Evolutionary conservation across 768 basidiomycete genomes (phyloP), one percentile per base, ranked within the genome.

Genomic region (Mycena albidolilacea): DNA sequence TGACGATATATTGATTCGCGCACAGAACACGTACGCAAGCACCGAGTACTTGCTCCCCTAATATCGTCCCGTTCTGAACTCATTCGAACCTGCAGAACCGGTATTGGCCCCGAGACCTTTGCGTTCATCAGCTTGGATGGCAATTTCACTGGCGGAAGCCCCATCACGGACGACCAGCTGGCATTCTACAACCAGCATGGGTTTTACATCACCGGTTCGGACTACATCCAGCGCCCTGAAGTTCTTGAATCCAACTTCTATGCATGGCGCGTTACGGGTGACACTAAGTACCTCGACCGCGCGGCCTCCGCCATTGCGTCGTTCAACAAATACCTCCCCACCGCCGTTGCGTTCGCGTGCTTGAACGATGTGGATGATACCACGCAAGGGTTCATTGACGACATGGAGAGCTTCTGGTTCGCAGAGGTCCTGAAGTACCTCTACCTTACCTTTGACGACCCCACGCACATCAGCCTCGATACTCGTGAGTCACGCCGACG

Each of bases 41-140:
- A 91, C 92, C 14, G 35, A 35, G 43, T 23, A 85, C 86, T 92
- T 38, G 39, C 17, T 12, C 15, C 92, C 78, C 62, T 80, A 14
- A 23, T 3, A 37, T 38, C 10, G 6, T 55, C 6, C 44, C 4
- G 12, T 14, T 69, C 63, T 15, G 19, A 10, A 39, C 12, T 4
- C 2, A 23, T 46, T 58, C 30, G n/a, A 50, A 59, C 37, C 38
- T 69, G 23, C 54, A 93, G 93, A 7, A 93, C 93, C 38, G 92
- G 92, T 7, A 94, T 95, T 41, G 94, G 94, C 37, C 93, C 93
- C 1, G 94, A 95, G 79, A 77, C 62, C 0, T 95, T 94, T 66
- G 90, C 88, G 2, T 93, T 84, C 80, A 86, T 88, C 35, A 90
- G 92, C n/a, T 79, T 82, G 17, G 91, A 93, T 74, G 92, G 93